Base-by-base conservation (phyloP, 805 yeast genomes). In the Nakazawaea populi region DNA sequence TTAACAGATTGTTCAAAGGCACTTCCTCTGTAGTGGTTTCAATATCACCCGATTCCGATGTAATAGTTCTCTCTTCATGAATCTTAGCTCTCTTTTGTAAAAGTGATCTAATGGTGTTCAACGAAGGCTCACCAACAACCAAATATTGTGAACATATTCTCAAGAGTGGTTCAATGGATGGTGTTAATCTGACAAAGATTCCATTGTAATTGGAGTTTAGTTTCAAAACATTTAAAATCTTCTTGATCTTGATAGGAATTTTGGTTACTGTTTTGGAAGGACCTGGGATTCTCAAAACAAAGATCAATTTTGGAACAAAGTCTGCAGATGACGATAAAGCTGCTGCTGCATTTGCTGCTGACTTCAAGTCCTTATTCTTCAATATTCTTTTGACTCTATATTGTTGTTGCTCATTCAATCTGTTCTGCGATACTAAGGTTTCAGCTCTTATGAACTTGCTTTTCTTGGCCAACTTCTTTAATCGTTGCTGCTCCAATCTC, bases 1-100 rank as follows among this genome's bases (percentile, higher is more conserved):
- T 83, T 40, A 82, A 67, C 59, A 80, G 83, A 71, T 87, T 87
- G 65, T 87, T 87, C 58, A 87, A 69, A 52, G 81, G 76, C 39
- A 76, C 18, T 9, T 10, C 66, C 46, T 72, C 70, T 44, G 70
- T 72, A 11, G 62, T 58, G 1, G 52, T 58, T 28, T 54, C 63
- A 7, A 18, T 18, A 18, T 18, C 24, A 18, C 24, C 24, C 24
- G 50, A 51, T 1, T 55, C 53, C 38, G 67, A 71, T 11, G 60
- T 65, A 9, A 63, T 59, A 5, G 65, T 61, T 38, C 59, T 56
- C 14, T 62, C 61, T 40, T 69, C 64, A 51, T 69, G 61, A 37
- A 84, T 76, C 46, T 79, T 77, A 27, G 89, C 87, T 76, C 94
- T 82, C 69, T 87, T 87, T 66, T 85, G 92, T 60, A 87, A 73